These are phyloP conservation scores for Cyclospora cayetanensis DNA, from an alignment of 169 alveolate species.

Conservation along the genomic window DNA sequence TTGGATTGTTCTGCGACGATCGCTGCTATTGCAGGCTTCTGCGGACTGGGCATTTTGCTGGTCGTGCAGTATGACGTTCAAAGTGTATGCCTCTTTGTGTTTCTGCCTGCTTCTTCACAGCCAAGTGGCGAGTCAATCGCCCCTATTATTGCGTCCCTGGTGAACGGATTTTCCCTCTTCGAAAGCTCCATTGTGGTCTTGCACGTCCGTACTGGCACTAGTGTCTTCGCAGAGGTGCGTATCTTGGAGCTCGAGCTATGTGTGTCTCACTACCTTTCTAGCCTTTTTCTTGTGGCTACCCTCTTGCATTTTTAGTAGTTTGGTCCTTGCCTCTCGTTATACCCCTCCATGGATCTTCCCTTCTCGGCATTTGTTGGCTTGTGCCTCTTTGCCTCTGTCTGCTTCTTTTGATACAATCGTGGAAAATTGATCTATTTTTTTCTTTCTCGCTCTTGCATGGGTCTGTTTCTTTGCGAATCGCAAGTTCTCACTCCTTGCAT, in stretches of 20 bases:
- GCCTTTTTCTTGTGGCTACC: background rate
- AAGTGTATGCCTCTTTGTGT: background rate
- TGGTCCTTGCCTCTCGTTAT: background rate
- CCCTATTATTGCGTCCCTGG: constrained; percentile 80
- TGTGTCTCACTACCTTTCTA: background rate
- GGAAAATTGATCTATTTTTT: background rate
- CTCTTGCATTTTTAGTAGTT: background rate
- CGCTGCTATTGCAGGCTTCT: too few relatives aligned
- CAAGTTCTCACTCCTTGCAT: too few relatives aligned
- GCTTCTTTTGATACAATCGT: background rate
- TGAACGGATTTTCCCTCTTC: constrained; percentile 81
- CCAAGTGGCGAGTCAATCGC: constrained; percentile 77
- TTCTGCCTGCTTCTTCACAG: constrained; percentile 3
- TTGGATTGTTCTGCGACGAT: too few relatives aligned
- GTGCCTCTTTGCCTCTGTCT: background rate
- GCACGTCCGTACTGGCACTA: constrained; percentile 82
- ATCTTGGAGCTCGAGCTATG: background rate
- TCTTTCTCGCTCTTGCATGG: background rate
- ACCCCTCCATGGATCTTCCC: background rate
- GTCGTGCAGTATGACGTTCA: too few relatives aligned
- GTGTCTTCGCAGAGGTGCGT: constrained; percentile 80
- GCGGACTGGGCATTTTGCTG: too few relatives aligned
- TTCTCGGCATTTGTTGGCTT: background rate
- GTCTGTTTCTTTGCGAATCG: background rate
- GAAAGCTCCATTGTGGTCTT: constrained; percentile 78